Evolutionary conservation across 2,329 filamentous ascomycete species (phyloP), one percentile per base, ranked within the genome.

Genomic region (Colletotrichum zoysiae): DNA sequence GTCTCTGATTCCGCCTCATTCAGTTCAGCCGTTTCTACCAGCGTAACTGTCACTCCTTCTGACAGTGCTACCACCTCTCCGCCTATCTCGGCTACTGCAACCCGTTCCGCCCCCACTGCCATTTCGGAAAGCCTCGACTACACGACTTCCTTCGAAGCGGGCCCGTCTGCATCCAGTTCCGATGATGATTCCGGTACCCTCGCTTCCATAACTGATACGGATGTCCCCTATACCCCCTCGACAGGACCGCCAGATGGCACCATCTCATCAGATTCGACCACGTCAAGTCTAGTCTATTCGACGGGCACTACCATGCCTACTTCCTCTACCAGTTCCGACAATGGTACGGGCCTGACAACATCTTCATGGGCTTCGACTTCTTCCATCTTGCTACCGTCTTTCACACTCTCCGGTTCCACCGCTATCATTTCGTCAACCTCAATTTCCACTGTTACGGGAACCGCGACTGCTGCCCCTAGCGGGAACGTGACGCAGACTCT

Each of bases 181-280:
- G 53, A 64, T 5, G 67, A 46, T 16, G 53, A 50, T 26, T 60
- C 69, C 9, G 65, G 65, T 38, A 71, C 65, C 3, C 51, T 69
- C 26, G 65, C 44, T 40, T 59, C 65, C 8, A 40, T 64, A 11
- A 63, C 59, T 33, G 69, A 71, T 40, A 46, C 55, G 4, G 18
- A 33, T 5, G n/a, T 18, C 5, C 5, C 38, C 7, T 23, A 33
- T 16, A 60, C 14, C 48, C 59, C 62, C 9, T 55, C 61, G 20
- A 30, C n/a, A 14, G 46, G 3, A 5, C 55, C 46, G 11, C 46
- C 46, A 48, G 55, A 66, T 14, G 16, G 44, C 14, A 60, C 67
- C 2, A 53, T 46, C n/a, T 12, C 38, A 8, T 57, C 44, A 2
- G 6, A 11, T 5, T 46, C 44, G 12, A 11, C n/a, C 9, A 46